Conservation (phyloP, 495 filamentous ascomycete genomes). For the Evernia prunastri region DNA sequence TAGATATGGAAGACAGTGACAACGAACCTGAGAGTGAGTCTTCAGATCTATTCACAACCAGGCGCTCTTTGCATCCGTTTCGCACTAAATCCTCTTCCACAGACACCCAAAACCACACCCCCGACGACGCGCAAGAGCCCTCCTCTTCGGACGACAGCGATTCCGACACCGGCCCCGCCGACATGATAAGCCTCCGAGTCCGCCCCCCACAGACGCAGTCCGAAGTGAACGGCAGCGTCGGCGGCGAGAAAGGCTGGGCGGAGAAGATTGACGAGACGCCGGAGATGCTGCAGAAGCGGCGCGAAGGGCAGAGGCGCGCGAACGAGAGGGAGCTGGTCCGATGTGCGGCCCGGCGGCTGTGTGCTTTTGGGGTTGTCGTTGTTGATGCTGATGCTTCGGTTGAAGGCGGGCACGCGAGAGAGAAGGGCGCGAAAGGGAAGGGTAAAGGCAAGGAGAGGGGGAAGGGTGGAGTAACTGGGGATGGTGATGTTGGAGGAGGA, state of each 20-base stretch:
- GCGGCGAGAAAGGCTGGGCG: constrained; percentile 38
- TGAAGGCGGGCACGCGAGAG: neutral
- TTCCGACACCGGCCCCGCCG: neutral
- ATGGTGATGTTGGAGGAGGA: neutral
- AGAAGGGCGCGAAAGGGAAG: neutral
- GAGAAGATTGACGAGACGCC: constrained; percentile 37
- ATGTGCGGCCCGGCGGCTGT: neutral
- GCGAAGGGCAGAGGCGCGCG: constrained; percentile 4
- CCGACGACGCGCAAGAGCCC: neutral
- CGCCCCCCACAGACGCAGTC: constrained; percentile 35
- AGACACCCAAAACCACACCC: neutral
- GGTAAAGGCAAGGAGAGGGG: neutral
- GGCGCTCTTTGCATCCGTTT: neutral
- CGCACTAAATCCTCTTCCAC: neutral
- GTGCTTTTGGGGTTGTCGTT: neutral
- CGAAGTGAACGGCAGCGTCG: constrained; percentile 39
- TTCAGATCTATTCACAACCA: neutral
- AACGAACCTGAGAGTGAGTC: neutral
- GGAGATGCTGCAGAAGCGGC: constrained; percentile 34
- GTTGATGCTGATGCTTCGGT: neutral
- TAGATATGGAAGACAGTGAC: neutral
- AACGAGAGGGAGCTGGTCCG: neutral
- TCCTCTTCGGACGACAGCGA: neutral
- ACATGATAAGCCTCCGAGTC: constrained; percentile 11
- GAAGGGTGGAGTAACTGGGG: neutral